Base-by-base conservation (phyloP, 495 filamentous ascomycete genomes). In the Penicillium psychrofluorescens region DNA sequence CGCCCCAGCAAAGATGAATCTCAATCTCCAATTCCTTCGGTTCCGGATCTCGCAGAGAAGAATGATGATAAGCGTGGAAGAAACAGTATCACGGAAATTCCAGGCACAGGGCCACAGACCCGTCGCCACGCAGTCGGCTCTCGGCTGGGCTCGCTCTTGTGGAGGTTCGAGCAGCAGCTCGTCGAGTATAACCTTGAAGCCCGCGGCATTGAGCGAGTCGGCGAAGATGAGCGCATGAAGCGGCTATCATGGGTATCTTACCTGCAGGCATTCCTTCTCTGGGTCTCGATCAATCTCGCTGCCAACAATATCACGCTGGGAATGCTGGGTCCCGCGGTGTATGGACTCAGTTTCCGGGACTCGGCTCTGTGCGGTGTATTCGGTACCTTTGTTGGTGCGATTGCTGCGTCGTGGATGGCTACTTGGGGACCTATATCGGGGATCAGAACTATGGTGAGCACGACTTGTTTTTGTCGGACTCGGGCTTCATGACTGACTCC, bases 271-370 rank as follows among this genome's bases (percentile, higher is more conserved):
- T 77, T 76, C 31, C 51, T 86, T 36, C 63, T 88, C 11, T 90
- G 86, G 86, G 70, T 87, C 45, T 82, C 81, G 1, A 76, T 88
- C 64, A 90, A 90, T 55, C 69, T 88, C 29, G 81, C 83, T 0
- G 78, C 83, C 37, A 86, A 86, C 61, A 89, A 89, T 59, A 77
- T 88, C 43, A 84, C 84, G 0, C 69, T 86, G 7, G 86, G 83
- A 2, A 80, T 88, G 71, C 70, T 90, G 11, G 85, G 81, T 0
- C 82, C 84, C 11, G 68, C 75, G 1, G 71, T 86, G n/a, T 90
- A 79, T 59, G 68, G 68, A 1, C 70, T 90, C 7, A 79, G 79
- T 30, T 88, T 89, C 53, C 53, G 59, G 27, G 86, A 90, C 58
- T 72, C 80, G 28, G 69, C 77, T 4, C 55, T 88, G 4, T 83